Evolutionary conservation across 345 rosid genomes (phyloP).

Genomic region (rapeseed (Brassica napus)): DNA sequence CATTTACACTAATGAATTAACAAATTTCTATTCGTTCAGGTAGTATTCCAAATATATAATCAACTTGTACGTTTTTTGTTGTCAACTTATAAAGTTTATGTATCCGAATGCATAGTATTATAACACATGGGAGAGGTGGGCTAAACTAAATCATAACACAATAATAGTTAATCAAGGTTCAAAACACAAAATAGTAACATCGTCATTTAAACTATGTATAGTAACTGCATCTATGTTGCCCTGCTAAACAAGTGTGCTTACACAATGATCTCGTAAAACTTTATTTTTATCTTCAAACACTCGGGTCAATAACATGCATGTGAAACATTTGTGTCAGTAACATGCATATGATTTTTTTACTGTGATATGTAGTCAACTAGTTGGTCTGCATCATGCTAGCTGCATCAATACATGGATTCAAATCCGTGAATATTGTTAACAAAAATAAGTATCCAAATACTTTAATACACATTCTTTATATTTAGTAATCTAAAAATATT

Average conservation of each 20-base stretch:
- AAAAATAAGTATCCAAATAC: not conserved
- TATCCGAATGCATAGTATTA: not conserved
- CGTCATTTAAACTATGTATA: too few species aligned
- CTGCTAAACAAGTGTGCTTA: not conserved
- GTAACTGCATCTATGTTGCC: not conserved
- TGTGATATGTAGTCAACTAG: not conserved
- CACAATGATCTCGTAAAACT: not conserved
- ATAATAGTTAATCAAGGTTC: not conserved
- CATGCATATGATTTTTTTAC: not conserved
- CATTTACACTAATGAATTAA: not conserved
- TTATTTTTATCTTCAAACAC: not conserved
- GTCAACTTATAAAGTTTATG: not conserved
- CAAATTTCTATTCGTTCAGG: not conserved
- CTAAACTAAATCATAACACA: not conserved
- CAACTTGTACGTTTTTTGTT: not conserved
- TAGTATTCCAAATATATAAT: constrained; percentile 6
- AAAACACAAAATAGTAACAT: not conserved
- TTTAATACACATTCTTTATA: not conserved
- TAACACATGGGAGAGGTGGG: not conserved
- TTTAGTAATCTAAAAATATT: not conserved
- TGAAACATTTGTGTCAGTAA: not conserved
- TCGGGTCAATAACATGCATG: not conserved
- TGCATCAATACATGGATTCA: not conserved
- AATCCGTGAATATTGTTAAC: not conserved
- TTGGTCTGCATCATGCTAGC: not conserved